Evolutionary conservation across 495 filamentous ascomycete species (phyloP).

Genomic region (Talaromyces nanjingensis): DNA sequence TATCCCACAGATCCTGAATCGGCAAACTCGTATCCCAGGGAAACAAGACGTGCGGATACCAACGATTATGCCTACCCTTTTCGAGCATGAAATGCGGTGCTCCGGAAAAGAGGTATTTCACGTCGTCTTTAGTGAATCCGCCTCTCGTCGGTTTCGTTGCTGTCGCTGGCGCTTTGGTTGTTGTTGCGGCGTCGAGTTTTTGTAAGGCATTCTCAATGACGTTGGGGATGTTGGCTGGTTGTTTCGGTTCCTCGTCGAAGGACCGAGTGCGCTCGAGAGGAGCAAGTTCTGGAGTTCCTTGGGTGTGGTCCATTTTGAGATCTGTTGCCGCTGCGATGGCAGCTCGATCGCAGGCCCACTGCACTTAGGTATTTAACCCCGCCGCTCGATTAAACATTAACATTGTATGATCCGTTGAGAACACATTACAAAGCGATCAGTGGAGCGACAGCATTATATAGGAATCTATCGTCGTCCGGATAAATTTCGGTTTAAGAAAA

Average conservation of each 20-base stretch:
- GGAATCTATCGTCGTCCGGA: background rate
- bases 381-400: background rate
- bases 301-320: background rate
- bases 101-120: slow-evolving; percentile 68
- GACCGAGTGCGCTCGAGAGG: slow-evolving; percentile 2
- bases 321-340: background rate
- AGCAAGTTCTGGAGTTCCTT: background rate
- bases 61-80: slow-evolving; percentile 43
- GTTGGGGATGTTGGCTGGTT: slow-evolving; percentile 26
- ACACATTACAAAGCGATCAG: background rate
- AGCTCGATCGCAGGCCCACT: background rate
- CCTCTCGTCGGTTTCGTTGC: background rate
- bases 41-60: slow-evolving; percentile 59
- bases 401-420: background rate
- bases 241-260: slow-evolving; percentile 19
- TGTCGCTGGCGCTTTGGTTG: background rate
- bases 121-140: slow-evolving; percentile 46
- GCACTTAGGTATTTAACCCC: background rate
- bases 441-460: background rate
- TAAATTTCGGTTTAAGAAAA: background rate
- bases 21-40: slow-evolving; percentile 60
- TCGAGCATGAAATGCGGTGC: slow-evolving; percentile 63
- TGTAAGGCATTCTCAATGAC: slow-evolving; percentile 20
- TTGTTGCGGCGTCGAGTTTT: background rate
- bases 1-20: slow-evolving; percentile 57